Conservation (phyloP, 139 green algal species). For the Chlamydomonas sp. region DNA sequence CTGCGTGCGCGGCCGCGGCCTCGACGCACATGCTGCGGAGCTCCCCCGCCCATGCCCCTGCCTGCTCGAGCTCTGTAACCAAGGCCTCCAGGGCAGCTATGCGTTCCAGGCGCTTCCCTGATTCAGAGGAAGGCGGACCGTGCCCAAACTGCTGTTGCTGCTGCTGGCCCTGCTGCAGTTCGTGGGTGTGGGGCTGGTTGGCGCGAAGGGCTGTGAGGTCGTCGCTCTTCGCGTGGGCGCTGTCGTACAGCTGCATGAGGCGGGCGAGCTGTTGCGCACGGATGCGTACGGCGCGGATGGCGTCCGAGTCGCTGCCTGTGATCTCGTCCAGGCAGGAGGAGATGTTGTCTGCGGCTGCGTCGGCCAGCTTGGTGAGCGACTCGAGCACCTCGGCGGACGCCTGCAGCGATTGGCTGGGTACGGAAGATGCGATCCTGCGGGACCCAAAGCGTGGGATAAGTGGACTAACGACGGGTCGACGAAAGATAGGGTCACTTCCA, state of each 20-base stretch:
- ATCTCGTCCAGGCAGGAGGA: slow-evolving; percentile 8
- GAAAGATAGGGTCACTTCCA: too few relatives aligned
- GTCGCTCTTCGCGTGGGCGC: neutral
- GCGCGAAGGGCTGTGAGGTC: neutral
- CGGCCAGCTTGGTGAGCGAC: neutral
- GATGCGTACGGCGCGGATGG: neutral
- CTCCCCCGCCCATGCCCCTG: neutral
- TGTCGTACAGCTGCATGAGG: slow-evolving; percentile 12
- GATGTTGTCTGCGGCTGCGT: neutral
- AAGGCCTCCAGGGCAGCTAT: neutral
- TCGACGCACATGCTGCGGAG: slow-evolving; percentile 9
- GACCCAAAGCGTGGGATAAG: too few relatives aligned
- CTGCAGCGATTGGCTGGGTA: neutral
- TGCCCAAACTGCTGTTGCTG: neutral
- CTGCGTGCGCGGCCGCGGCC: neutral
- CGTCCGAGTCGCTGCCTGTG: neutral
- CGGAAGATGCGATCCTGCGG: neutral
- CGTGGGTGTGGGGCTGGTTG: too few relatives aligned
- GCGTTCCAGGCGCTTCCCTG: neutral
- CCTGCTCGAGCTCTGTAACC: neutral
- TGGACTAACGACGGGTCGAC: too few relatives aligned
- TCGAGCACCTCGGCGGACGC: neutral
- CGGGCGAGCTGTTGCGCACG: neutral
- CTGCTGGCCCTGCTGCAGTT: neutral
- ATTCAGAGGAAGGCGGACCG: neutral